phyloP scores from a whole-genome alignment of 2,329 filamentous ascomycete genomes.

The Aspergillus persii region DNA sequence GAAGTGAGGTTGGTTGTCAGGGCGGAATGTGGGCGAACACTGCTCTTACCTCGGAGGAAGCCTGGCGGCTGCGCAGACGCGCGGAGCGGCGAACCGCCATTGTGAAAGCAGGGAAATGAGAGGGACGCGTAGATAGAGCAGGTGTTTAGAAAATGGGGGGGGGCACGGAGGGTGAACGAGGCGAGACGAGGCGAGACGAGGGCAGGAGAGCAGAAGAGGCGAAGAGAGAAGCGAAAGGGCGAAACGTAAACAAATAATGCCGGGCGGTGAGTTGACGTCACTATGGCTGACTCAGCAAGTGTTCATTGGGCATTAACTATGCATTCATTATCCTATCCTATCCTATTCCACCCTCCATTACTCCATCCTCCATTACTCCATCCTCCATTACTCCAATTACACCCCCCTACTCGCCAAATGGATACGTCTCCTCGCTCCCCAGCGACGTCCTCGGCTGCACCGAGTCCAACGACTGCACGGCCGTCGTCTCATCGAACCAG shows the following conservation, averaged over 20 bases:
- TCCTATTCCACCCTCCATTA: not conserved
- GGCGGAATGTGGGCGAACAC: not conserved
- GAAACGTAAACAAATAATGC: constrained; percentile 16
- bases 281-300: not conserved
- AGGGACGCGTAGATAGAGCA: not conserved
- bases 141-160: not conserved
- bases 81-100: constrained; percentile 44
- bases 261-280: constrained; percentile 18
- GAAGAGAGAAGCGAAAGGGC: not conserved
- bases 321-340: not conserved
- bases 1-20: not conserved
- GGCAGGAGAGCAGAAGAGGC: not conserved
- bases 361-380: not conserved
- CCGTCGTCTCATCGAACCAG: constrained; percentile 50
- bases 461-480: constrained; percentile 47
- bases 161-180: not conserved
- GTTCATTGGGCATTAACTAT: not conserved
- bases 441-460: constrained; percentile 45
- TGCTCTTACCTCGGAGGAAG: constrained; percentile 33
- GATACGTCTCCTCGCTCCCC: constrained; percentile 51
- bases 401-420: constrained; percentile 46
- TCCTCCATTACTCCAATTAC: not conserved
- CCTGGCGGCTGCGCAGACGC: constrained; percentile 35
- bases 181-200: not conserved
- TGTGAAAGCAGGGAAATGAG: not conserved